These are phyloP conservation scores for Rhizopogon vesiculosus DNA, from an alignment of 768 basidiomycete species.

Conservation along the genomic window DNA sequence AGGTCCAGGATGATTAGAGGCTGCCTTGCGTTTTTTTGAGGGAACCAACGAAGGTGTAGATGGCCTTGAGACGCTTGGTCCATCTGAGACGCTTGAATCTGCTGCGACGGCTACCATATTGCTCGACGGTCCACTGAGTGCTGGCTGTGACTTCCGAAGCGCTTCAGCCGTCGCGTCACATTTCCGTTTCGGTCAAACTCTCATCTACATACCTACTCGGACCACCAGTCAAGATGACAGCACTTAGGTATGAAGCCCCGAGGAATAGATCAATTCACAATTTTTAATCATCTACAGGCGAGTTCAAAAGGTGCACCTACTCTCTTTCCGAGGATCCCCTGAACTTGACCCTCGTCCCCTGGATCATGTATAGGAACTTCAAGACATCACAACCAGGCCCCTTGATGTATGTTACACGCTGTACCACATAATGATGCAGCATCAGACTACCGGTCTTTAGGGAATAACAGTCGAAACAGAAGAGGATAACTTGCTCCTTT, in stretches of 20 bases:
- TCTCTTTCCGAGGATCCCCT: neutral
- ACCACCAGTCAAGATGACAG: slow-evolving; percentile 27
- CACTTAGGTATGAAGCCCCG: slow-evolving; percentile 27
- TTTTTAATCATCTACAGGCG: slow-evolving; percentile 41
- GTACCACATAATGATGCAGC: slow-evolving; percentile 5
- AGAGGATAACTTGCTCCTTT: slow-evolving; percentile 71
- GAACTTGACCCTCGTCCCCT: slow-evolving; percentile 7
- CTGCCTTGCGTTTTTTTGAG: slow-evolving; percentile 50
- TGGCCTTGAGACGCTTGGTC: slow-evolving; percentile 5
- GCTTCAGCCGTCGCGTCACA: neutral
- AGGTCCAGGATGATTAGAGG: slow-evolving; percentile 21
- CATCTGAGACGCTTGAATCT: neutral
- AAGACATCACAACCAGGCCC: slow-evolving; percentile 56
- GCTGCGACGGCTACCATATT: neutral
- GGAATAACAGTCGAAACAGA: slow-evolving; percentile 56
- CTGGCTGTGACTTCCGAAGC: slow-evolving; percentile 6
- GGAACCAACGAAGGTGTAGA: slow-evolving; percentile 23
- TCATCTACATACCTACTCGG: neutral
- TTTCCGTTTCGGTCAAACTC: neutral
- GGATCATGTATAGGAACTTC: slow-evolving; percentile 52
- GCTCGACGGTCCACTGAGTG: neutral
- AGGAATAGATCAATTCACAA: neutral
- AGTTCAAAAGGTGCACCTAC: slow-evolving; percentile 60
- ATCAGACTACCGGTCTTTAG: slow-evolving; percentile 31
- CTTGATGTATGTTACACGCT: slow-evolving; percentile 46